These are phyloP conservation scores for Thalassiosira oceanica DNA, from an alignment of 352 stramenopile species.

Conservation along the genomic window DNA sequence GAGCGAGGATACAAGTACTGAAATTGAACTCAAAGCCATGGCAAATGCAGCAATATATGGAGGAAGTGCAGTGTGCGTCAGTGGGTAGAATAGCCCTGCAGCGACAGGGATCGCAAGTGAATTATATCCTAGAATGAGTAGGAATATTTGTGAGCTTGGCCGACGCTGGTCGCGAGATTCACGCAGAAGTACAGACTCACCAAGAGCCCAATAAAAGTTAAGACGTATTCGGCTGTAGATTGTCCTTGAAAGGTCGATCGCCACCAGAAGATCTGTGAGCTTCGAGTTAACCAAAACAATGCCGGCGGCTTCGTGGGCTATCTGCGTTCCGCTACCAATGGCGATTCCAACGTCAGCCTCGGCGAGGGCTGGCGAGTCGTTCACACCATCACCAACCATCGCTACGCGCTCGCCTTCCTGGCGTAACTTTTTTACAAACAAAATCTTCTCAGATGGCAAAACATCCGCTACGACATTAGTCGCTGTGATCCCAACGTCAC, in stretches of 20 bases:
- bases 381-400: slow-evolving; percentile 98
- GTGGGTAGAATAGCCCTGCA: slow-evolving; percentile 93
- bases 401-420: slow-evolving; percentile 84
- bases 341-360: slow-evolving; percentile 96
- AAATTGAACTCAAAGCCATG: slow-evolving; percentile 96
- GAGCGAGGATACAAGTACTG: slow-evolving; percentile 93
- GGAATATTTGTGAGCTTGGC: too few species aligned
- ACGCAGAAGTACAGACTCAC: too few species aligned
- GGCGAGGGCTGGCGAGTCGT: slow-evolving; percentile 96
- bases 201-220: slow-evolving; percentile 93
- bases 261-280: slow-evolving; percentile 91
- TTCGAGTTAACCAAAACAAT: slow-evolving; percentile 87
- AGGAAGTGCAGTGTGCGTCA: slow-evolving; percentile 89
- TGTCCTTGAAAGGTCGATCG: slow-evolving; percentile 92
- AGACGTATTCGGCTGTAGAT: slow-evolving; percentile 92
- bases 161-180: too few species aligned
- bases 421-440: slow-evolving; percentile 90
- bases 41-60: slow-evolving; percentile 94
- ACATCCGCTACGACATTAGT: slow-evolving; percentile 93
- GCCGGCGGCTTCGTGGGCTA: slow-evolving; percentile 95
- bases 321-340: slow-evolving; percentile 91
- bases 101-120: slow-evolving; percentile 94
- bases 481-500: slow-evolving; percentile 87
- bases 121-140: too few species aligned
- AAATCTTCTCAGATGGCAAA: slow-evolving; percentile 92